phyloP scores from a whole-genome alignment of 73 alveolate species.

The Stentor coeruleus region DNA sequence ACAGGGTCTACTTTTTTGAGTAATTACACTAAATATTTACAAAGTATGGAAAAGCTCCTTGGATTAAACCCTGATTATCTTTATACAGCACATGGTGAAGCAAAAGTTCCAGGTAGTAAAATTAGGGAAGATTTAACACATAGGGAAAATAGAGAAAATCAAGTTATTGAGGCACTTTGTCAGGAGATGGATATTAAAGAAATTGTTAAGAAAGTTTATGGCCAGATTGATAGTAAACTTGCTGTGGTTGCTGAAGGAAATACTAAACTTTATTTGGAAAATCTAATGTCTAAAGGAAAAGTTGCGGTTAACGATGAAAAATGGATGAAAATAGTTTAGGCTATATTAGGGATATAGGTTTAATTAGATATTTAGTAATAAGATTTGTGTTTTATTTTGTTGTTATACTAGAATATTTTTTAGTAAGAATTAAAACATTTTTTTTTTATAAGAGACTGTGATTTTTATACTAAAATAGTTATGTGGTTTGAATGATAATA shows the following conservation, averaged over 20 bases:
- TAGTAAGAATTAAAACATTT: too few species aligned
- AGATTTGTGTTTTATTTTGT: too few species aligned
- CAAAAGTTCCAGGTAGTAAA: constrained; percentile 15
- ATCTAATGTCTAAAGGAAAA: background rate
- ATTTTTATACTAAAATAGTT: too few species aligned
- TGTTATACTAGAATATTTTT: too few species aligned
- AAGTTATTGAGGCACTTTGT: constrained; percentile 23
- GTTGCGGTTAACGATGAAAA: background rate
- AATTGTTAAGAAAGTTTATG: background rate
- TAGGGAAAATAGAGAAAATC: constrained; percentile 32
- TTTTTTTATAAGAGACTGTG: too few species aligned
- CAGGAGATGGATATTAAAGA: background rate
- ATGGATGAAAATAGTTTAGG: background rate
- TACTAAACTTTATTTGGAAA: background rate
- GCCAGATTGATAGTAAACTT: background rate
- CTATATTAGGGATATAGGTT: background rate
- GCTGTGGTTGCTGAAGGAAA: background rate
- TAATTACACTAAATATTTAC: background rate
- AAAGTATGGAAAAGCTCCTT: background rate
- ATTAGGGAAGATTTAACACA: constrained; percentile 32
- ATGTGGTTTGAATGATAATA: too few species aligned
- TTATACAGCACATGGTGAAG: constrained; percentile 26
- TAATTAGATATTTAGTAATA: background rate
- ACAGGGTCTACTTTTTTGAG: constrained; percentile 34
- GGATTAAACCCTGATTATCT: background rate